Evolutionary conservation across 192 early-diverging fungal genomes (phyloP), one percentile per base, ranked within the genome.

Genomic region (Spizellomyces punctatus): DNA sequence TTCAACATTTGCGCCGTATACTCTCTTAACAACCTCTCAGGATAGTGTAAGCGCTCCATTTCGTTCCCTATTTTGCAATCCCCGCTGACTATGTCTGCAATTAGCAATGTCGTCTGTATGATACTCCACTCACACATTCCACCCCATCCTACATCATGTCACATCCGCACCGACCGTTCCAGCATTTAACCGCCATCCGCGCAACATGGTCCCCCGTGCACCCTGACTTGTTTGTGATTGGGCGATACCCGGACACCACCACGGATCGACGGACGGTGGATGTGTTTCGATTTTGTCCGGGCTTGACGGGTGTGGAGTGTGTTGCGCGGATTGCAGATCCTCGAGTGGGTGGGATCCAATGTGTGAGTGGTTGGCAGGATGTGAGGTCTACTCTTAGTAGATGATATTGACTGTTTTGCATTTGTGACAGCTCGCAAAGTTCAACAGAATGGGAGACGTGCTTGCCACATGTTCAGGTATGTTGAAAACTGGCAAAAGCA

Each of bases 381-480:
- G 12, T 54, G 14, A 54, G 2, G 63, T 64, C 16, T 1, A 22
- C 19, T 22, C 1, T 22, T 2, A 9, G 19, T 1, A 45, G 19
- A 10, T 0, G 44, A 4, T n/a, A 16, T 19, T 19, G 17, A 46
- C 5, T n/a, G 1, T 42, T 42, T 36, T 36, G 27, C 27, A 36
- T 2, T 2, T 36, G 3, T 36, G 27, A 3, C 27, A 64, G 63
- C n/a, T 64, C 42, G 63, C 63, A 10, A 64, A 64, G 46, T 64
- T 64, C 22, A 46, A 64, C 44, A n/a, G 22, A 16, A n/a, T 16
- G 10, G 63, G 63, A 27, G 27, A 45, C 9, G 9, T 12, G 42
- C 63, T 64, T 12, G 63, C 63, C 41, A 64, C 63, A 12, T 64
- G 63, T 42, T 64, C 63, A 45, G 63, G 63, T 61, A 61, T 19